Base-by-base conservation (phyloP, 352 stramenopile genomes). In the Globisporangium camurandrum region DNA sequence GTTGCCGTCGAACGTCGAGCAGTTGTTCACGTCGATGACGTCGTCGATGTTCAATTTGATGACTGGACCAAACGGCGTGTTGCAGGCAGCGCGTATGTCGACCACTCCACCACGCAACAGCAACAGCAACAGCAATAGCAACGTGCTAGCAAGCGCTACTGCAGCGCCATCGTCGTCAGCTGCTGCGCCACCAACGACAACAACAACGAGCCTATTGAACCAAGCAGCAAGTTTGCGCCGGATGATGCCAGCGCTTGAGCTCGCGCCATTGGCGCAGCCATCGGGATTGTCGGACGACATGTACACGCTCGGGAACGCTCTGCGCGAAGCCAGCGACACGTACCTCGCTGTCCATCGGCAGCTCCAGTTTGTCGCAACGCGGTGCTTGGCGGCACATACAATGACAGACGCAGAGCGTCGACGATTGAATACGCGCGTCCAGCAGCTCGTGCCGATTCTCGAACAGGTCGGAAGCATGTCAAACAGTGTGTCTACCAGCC, bases 301-400 rank as follows among this genome's bases (percentile, higher is more conserved):
- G 58, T 73, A 66, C 41, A 43, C 41, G 11, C 38, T 68, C 14
- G 61, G 62, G 1, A 71, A 70, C 30, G 55, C 55, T 3, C 22
- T 71, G 6, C 53, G 56, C 7, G 58, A 71, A 39, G 64, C 51
- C 0, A 51, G 54, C 28, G 64, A 71, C 39, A 71, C 62, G 16
- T 70, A 69, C 41, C 42, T 73, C 26, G 64, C 62, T 19, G 42
- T 73, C 19, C 64, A 73, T 30, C 62, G 64, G 1, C 62, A 73
- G 38, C 46, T 73, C 12, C 54, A 64, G 40, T 66, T 66, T 28
- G 26, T 73, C 4, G 58, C 57, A 4, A 55, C 54, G 10, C 47
- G 58, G 7, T 59, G 71, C 36, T 37, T 71, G 23, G 40, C 46
- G 14, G 58, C 61, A 20, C 51, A 72, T 49, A 50, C 54, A 7